phyloP scores from a whole-genome alignment of 345 rosid genomes.

The Combretum micranthum region DNA sequence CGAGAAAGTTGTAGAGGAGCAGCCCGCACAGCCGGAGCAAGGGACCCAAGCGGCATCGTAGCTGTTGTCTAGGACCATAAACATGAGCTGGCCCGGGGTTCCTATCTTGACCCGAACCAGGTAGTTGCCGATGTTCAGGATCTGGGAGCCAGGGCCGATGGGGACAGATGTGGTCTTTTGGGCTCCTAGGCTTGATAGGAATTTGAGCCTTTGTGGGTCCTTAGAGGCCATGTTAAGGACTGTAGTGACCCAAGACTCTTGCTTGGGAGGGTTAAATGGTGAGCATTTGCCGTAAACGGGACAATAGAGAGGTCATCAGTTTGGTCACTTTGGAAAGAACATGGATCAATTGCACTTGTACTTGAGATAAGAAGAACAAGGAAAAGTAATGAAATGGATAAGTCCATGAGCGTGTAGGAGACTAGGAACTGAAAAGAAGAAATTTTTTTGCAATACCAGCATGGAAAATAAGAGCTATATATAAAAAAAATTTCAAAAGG shows the following conservation, averaged over 20 bases:
- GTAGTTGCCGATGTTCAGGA: constrained; percentile 47
- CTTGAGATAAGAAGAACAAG: constrained; percentile 29
- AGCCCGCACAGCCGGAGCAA: constrained; percentile 62
- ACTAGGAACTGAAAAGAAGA: neutral
- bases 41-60: constrained; percentile 72
- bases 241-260: constrained; percentile 43
- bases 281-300: constrained; percentile 71
- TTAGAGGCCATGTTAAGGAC: constrained; percentile 64
- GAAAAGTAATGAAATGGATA: constrained; percentile 21
- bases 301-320: constrained; percentile 50
- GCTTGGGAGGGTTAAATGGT: constrained; percentile 48
- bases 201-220: constrained; percentile 52
- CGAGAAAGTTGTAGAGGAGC: constrained; percentile 42
- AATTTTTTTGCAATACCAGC: constrained; percentile 1
- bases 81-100: constrained; percentile 69
- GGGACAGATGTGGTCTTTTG: constrained; percentile 51
- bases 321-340: constrained; percentile 28
- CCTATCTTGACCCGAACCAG: constrained; percentile 68
- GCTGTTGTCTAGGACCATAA: constrained; percentile 84
- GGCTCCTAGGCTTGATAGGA: constrained; percentile 45
- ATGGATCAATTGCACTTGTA: constrained; percentile 36
- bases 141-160: constrained; percentile 54
- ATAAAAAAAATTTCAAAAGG: neutral
- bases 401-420: constrained; percentile 32
- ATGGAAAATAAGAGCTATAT: constrained; percentile 12